Conservation (phyloP, 306 rosid species). For the Senna siamea region DNA sequence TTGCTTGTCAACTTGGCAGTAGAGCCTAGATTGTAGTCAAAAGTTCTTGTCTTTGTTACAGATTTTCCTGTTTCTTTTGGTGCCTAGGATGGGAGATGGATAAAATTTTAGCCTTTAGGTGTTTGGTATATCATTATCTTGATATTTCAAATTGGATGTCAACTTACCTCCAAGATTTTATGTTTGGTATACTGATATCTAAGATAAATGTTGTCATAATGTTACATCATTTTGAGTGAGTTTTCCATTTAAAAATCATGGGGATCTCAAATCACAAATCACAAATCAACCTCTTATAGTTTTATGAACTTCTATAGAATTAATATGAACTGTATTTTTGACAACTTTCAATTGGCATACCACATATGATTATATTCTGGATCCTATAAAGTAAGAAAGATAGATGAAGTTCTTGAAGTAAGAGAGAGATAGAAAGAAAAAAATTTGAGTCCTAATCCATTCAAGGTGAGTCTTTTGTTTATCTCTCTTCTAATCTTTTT, state of each 20-base stretch:
- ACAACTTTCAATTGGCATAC: not conserved
- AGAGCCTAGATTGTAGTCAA: not conserved
- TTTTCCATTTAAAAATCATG: not conserved
- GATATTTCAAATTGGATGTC: too few species aligned
- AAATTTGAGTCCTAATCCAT: too few species aligned
- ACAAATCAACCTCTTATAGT: not conserved
- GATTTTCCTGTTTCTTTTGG: not conserved
- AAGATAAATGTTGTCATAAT: not conserved
- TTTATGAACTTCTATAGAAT: not conserved
- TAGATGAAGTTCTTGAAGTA: too few species aligned
- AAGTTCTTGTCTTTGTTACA: not conserved
- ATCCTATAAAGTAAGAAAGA: too few species aligned
- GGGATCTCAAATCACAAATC: not conserved
- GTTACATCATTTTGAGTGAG: not conserved
- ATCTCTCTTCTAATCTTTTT: too few species aligned
- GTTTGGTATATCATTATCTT: not conserved
- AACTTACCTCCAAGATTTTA: too few species aligned
- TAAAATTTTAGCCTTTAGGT: not conserved
- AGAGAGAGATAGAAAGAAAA: too few species aligned
- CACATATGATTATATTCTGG: too few species aligned
- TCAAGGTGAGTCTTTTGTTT: too few species aligned
- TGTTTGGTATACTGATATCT: too few species aligned
- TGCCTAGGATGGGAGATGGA: too few species aligned
- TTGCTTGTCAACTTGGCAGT: not conserved
- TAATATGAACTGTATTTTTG: not conserved